phyloP scores from a whole-genome alignment of 768 basidiomycete genomes.

The Rhizopogon salebrosus region DNA sequence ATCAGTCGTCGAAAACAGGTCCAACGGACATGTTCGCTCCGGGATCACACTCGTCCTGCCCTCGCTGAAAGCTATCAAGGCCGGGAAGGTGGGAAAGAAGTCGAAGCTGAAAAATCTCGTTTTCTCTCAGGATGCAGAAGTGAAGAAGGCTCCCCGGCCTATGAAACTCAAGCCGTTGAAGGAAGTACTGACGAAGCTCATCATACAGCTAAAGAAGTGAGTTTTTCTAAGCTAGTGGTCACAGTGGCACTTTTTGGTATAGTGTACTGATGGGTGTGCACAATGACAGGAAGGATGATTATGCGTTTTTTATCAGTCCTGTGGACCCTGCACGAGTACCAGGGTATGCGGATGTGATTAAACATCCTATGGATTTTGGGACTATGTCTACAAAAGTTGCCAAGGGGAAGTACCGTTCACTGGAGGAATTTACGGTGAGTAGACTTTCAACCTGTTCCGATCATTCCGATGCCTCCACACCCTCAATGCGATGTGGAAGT shows the following conservation, averaged over 20 bases:
- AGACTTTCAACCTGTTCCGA: not conserved
- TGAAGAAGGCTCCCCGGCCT: constrained; percentile 45
- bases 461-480: not conserved
- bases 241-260: not conserved
- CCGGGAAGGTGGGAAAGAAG: constrained; percentile 49
- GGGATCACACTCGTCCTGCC: constrained; percentile 65
- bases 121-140: constrained; percentile 17
- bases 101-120: constrained; percentile 29
- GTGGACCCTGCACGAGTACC: constrained; percentile 58
- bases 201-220: constrained; percentile 73
- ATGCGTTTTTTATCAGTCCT: constrained; percentile 74
- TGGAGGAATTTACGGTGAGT: constrained; percentile 76
- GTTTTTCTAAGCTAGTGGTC: constrained; percentile 7
- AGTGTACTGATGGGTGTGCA: constrained; percentile 5
- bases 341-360: constrained; percentile 64
- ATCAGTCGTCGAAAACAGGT: constrained; percentile 12
- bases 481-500: not conserved
- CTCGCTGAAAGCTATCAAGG: constrained; percentile 57
- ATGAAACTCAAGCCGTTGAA: constrained; percentile 75
- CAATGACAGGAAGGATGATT: constrained; percentile 69
- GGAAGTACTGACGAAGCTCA: constrained; percentile 64
- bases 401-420: constrained; percentile 68
- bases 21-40: constrained; percentile 25
- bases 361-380: constrained; percentile 88
- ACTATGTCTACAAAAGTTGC: constrained; percentile 79